Evolutionary conservation across 2,329 filamentous ascomycete species (phyloP).

Genomic region (Trichoderma atrobrunneum): DNA sequence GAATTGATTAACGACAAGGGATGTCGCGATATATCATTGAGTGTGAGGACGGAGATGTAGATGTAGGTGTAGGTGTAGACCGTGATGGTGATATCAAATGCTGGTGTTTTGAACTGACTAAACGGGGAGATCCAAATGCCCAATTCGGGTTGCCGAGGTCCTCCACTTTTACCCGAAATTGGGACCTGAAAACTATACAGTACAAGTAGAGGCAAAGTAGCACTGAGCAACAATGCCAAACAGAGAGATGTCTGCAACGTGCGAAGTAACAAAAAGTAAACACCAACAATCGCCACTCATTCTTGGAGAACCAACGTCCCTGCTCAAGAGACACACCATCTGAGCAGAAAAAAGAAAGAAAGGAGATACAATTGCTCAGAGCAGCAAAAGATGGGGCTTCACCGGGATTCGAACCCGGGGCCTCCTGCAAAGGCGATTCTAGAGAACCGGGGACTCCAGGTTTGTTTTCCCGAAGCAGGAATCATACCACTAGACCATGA

Average conservation of each 20-base stretch:
- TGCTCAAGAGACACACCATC: too few species aligned
- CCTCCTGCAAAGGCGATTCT: conserved; percentile 25
- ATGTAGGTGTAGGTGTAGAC: neutral
- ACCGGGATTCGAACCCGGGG: conserved; percentile 25
- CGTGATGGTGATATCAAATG: neutral
- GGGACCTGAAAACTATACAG: neutral
- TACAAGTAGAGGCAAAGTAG: neutral
- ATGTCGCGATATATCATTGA: neutral
- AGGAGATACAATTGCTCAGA: neutral
- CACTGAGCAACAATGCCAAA: neutral
- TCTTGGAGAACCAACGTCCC: neutral
- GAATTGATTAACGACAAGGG: neutral
- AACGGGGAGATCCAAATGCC: neutral
- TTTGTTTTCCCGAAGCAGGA: conserved; percentile 18
- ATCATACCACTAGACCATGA: conserved; percentile 19
- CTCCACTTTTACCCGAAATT: conserved; percentile 15
- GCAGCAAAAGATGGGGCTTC: conserved; percentile 21
- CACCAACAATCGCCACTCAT: neutral
- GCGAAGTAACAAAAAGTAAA: neutral
- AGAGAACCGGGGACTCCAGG: conserved; percentile 21
- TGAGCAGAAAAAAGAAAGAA: too few species aligned
- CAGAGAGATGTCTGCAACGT: neutral
- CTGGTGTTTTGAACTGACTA: neutral
- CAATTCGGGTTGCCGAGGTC: conserved; percentile 1
- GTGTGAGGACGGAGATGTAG: neutral